Percentiles rank a stretch among this genome's conserved stretches.
Conservation (phyloP, 139 green algal genomes). For the Chlamydomonas incerta region DNA sequence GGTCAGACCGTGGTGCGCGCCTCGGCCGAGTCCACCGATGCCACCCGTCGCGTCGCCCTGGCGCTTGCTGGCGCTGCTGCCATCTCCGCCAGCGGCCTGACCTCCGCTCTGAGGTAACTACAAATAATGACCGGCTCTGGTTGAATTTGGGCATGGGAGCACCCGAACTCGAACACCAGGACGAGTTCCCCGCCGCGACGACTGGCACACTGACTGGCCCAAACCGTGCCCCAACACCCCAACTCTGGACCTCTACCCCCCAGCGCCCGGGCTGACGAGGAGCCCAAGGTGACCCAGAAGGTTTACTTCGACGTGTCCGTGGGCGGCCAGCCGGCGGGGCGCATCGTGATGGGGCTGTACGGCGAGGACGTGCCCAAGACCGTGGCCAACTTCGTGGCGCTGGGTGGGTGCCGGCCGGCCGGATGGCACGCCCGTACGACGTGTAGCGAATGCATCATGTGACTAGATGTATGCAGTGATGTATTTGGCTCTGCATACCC, state of each 20-base stretch:
- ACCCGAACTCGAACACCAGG: no score
- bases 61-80: constrained; percentile 8
- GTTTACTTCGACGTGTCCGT: constrained; percentile 94
- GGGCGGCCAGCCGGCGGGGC: constrained; percentile 77
- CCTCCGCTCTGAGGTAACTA: background rate
- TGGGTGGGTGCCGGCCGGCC: no score
- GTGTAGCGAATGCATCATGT: no score
- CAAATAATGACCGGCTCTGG: background rate
- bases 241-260: no score
- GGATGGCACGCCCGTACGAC: no score
- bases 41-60: background rate
- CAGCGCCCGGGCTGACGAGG: constrained; percentile 13
- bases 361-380: constrained; percentile 67
- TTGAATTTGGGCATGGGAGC: no score
- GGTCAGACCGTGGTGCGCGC: background rate
- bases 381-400: constrained; percentile 69
- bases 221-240: no score
- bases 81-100: background rate
- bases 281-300: constrained; percentile 33
- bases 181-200: no score
- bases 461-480: no score
- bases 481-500: no score
- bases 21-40: background rate
- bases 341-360: constrained; percentile 92
- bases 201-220: no score